Evolutionary conservation across 192 early-diverging fungal species (phyloP).

Genomic region (Pilaira anomala): DNA sequence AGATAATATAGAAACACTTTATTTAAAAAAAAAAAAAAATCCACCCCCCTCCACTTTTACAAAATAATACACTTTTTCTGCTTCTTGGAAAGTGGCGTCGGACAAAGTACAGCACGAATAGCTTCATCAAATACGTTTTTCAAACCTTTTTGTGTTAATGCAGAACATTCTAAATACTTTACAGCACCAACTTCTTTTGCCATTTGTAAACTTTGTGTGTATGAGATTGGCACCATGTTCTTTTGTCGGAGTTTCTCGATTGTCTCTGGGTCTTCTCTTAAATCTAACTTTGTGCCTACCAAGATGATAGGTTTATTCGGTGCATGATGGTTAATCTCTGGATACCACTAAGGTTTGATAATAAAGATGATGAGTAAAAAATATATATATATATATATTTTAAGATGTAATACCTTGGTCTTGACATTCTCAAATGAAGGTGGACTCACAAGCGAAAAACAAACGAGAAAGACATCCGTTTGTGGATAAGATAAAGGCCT

Average conservation of each 20-base stretch:
- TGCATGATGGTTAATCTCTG: conserved; percentile 86
- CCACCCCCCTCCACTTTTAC: conserved; percentile 28
- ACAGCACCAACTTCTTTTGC: conserved; percentile 75
- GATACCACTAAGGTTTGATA: conserved; percentile 86
- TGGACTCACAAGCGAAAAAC: conserved; percentile 27
- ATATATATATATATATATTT: neutral
- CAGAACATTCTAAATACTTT: conserved; percentile 89
- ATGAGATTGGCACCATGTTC: conserved; percentile 75
- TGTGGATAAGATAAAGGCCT: conserved; percentile 92
- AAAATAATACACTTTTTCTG: conserved; percentile 64
- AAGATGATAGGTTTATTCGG: conserved; percentile 81
- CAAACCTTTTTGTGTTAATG: conserved; percentile 86
- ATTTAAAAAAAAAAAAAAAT: too few relatives aligned
- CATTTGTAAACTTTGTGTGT: conserved; percentile 74
- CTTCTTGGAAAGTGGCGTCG: conserved; percentile 50
- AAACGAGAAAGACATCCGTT: conserved; percentile 44
- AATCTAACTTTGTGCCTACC: conserved; percentile 89
- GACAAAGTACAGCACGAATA: conserved; percentile 77
- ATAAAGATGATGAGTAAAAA: conserved; percentile 22
- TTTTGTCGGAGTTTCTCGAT: conserved; percentile 77
- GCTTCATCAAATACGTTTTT: conserved; percentile 95
- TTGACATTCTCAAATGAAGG: conserved; percentile 27
- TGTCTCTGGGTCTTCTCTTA: conserved; percentile 80
- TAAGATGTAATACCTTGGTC: conserved; percentile 13
- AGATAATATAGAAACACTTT: too few relatives aligned